Base-by-base conservation (phyloP, 2,329 filamentous ascomycete species). In the Neonectria magnoliae region DNA sequence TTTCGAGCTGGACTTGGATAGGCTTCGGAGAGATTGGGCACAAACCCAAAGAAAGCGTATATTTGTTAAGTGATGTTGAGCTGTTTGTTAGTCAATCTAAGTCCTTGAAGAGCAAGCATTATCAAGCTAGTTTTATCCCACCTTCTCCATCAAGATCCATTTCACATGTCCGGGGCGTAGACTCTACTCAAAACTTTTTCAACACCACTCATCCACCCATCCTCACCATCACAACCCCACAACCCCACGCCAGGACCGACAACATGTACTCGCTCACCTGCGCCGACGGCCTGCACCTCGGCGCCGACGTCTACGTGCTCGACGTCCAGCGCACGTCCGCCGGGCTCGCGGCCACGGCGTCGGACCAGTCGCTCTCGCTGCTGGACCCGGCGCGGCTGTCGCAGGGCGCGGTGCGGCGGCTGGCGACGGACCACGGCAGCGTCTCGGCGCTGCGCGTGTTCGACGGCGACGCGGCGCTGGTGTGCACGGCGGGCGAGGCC, bases 401-500 rank as follows among this genome's bases (percentile, higher is more conserved):
- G 58, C 75, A 81, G 3, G 83, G 86, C 0, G 84, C 86, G 3
- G 69, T 84, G 27, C 81, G 81, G 55, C 79, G 80, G 9, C 79
- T 88, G 52, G 75, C 77, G 38, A 86, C 85, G 10, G 81, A 83
- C 33, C 88, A 92, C 68, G 83, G 85, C 5, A 91, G 91, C 65
- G 80, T 93, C 69, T 90, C 89, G 14, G 88, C 87, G 66, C 80
- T 93, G 31, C 84, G 85, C 57, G 81, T 85, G 1, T 85, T 88
- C 51, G 86, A 87, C 64, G 79, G 78, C 5, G 78, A 77, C 20
- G 83, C 82, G 29, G 84, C 83, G 5, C 75, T 90, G 20, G 81
- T 93, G 6, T 88, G 87, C 64, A 94, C 92, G 0, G 87, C 91
- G 0, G 92, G 92, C 51, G 87, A 91, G 76, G 90, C 94, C 74